These are phyloP conservation scores for Trichoderma arundinaceum DNA, from an alignment of 2,329 filamentous ascomycete species.

Conservation along the genomic window DNA sequence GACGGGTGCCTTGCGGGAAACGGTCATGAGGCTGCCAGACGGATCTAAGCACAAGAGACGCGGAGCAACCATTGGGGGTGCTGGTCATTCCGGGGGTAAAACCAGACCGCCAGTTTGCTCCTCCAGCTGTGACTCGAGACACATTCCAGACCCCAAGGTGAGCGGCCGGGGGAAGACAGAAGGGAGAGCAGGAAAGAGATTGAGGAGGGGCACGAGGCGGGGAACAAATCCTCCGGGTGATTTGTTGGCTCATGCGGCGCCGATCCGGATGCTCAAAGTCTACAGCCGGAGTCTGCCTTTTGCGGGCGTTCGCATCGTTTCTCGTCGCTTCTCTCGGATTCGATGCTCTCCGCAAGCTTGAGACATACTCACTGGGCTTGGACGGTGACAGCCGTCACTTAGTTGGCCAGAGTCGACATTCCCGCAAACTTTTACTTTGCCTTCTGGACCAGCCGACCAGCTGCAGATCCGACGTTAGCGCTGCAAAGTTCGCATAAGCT, in stretches of 20 bases:
- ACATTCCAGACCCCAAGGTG: constrained; percentile 26
- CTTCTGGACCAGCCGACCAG: background rate
- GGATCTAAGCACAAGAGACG: background rate
- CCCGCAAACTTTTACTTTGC: background rate
- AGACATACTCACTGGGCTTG: background rate
- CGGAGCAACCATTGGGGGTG: background rate
- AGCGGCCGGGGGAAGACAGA: constrained; percentile 10
- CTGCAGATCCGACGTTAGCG: constrained; percentile 17
- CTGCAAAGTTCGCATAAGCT: constrained; percentile 12
- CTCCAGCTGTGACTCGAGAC: constrained; percentile 17
- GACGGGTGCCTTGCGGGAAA: constrained; percentile 25
- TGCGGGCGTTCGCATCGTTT: constrained; percentile 3
- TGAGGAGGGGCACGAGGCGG: constrained; percentile 6
- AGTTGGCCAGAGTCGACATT: background rate
- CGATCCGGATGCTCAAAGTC: constrained; percentile 10
- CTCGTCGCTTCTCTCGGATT: constrained; percentile 10
- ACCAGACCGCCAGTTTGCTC: constrained; percentile 30
- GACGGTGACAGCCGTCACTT: background rate
- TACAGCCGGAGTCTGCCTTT: background rate
- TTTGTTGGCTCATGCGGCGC: constrained; percentile 16
- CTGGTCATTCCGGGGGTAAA: background rate
- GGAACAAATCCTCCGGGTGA: constrained; percentile 13
- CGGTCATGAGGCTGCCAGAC: constrained; percentile 22
- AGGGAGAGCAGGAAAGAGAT: constrained; percentile 3
- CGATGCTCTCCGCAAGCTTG: constrained; percentile 9